Conservation (phyloP, 2,329 filamentous ascomycete genomes). For the Ophiocordyceps camponoti-rufipedis region DNA sequence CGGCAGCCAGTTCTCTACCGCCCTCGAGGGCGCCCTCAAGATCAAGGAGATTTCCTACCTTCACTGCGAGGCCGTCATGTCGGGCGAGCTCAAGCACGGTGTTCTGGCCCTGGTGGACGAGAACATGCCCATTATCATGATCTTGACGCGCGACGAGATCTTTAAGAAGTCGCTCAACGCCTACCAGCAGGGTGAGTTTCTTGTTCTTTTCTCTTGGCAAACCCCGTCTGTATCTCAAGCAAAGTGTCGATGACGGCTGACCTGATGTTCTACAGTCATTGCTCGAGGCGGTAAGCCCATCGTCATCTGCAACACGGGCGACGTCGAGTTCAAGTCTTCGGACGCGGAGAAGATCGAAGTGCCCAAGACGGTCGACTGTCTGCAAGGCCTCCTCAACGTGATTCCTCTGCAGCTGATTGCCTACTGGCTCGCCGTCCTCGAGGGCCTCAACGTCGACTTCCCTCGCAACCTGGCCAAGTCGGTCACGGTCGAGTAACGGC, state of each 20-base stretch:
- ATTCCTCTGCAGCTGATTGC: constrained; percentile 95
- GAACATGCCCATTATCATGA: constrained; percentile 99
- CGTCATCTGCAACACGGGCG: constrained; percentile 87
- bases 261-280: constrained; percentile 43
- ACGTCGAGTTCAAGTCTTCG: constrained; percentile 73
- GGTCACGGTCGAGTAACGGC: constrained; percentile 81
- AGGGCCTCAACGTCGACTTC: constrained; percentile 96
- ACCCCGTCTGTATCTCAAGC: not conserved
- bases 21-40: constrained; percentile 92
- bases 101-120: constrained; percentile 94
- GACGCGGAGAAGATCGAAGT: constrained; percentile 97
- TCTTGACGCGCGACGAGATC: constrained; percentile 85
- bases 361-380: constrained; percentile 81
- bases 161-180: constrained; percentile 99
- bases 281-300: constrained; percentile 91
- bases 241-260: constrained; percentile 5
- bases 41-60: constrained; percentile 99
- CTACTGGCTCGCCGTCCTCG: constrained; percentile 94
- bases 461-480: constrained; percentile 97
- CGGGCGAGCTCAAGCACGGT: constrained; percentile 97
- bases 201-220: not conserved
- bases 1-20: constrained; percentile 92
- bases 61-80: constrained; percentile 99
- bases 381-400: constrained; percentile 95
- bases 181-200: constrained; percentile 71